Conservation (phyloP, 768 basidiomycete genomes). For the Trametes meyenii region DNA sequence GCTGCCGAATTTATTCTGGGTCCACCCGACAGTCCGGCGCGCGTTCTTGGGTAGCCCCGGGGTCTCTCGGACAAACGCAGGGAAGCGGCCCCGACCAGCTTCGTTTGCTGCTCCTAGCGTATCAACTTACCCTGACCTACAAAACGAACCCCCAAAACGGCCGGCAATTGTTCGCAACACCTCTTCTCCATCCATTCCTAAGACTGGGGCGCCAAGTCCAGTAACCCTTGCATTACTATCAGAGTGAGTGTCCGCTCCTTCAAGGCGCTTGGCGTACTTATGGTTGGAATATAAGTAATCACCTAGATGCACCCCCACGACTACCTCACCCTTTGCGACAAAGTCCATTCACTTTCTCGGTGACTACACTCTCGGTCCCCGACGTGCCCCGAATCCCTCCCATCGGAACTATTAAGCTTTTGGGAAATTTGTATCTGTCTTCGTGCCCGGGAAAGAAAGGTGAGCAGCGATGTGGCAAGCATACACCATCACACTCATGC, state of each 20-base stretch:
- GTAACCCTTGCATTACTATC: not conserved
- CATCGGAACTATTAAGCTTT: constrained; percentile 8
- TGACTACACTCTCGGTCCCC: not conserved
- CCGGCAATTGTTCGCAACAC: not conserved
- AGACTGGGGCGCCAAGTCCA: not conserved
- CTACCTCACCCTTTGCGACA: not conserved
- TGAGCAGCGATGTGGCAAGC: constrained; percentile 28
- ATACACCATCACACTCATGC: not conserved
- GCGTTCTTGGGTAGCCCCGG: constrained; percentile 6
- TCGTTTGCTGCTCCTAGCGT: constrained; percentile 5
- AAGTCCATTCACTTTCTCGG: not conserved
- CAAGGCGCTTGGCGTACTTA: not conserved
- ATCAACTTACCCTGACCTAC: not conserved
- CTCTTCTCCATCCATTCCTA: not conserved
- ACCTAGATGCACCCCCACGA: not conserved
- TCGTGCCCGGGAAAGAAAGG: constrained; percentile 97
- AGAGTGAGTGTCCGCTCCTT: not conserved
- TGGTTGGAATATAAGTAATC: not conserved
- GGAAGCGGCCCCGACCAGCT: constrained; percentile 13
- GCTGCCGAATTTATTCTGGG: constrained; percentile 21
- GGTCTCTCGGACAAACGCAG: not conserved
- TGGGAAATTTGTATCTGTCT: constrained; percentile 89
- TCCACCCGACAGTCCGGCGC: constrained; percentile 17
- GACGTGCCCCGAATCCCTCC: constrained; percentile 9
- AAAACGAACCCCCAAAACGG: not conserved